Evolutionary conservation across 1,284 basidiomycete genomes (phyloP).

Genomic region (Trichosporon asahii): DNA sequence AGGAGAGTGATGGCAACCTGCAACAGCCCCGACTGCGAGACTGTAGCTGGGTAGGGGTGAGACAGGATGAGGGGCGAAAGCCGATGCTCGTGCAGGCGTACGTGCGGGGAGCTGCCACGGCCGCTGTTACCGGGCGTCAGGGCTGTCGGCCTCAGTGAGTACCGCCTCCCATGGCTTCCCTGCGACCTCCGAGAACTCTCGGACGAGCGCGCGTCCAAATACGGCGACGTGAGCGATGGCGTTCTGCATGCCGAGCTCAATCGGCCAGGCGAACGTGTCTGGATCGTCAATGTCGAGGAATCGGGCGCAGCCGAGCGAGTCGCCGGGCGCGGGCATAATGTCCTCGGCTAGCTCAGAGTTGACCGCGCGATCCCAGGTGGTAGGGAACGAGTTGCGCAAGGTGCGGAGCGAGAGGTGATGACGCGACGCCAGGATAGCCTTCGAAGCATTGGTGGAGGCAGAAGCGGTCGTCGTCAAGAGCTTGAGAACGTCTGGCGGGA

Average conservation of each 20-base stretch:
- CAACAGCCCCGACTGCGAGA: too few species aligned
- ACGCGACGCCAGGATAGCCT: slow-evolving; percentile 35
- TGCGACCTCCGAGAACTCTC: slow-evolving; percentile 34
- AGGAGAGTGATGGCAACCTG: background rate
- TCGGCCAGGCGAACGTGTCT: slow-evolving; percentile 46
- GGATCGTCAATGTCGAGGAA: slow-evolving; percentile 37
- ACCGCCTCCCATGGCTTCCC: slow-evolving; percentile 38
- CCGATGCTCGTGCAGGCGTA: background rate
- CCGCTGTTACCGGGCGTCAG: slow-evolving; percentile 6
- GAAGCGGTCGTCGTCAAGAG: slow-evolving; percentile 32
- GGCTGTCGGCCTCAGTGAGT: slow-evolving; percentile 19
- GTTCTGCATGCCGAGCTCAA: slow-evolving; percentile 47
- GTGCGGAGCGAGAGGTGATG: slow-evolving; percentile 35
- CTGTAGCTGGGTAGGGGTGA: background rate
- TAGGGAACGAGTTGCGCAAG: slow-evolving; percentile 35
- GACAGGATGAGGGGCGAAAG: background rate
- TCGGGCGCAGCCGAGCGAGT: slow-evolving; percentile 38
- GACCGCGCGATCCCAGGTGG: slow-evolving; percentile 38
- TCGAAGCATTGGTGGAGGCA: slow-evolving; percentile 25
- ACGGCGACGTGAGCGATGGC: slow-evolving; percentile 42
- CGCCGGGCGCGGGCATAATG: slow-evolving; percentile 35
- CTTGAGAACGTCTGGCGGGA: slow-evolving; percentile 37
- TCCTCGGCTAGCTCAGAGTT: slow-evolving; percentile 41
- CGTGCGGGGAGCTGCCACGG: background rate
- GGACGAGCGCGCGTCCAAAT: slow-evolving; percentile 42